Percentiles rank a stretch among this genome's conserved stretches.
Evolutionary conservation across 108 stramenopile species (phyloP).

Genomic region (Cyclotella kingstonii): DNA sequence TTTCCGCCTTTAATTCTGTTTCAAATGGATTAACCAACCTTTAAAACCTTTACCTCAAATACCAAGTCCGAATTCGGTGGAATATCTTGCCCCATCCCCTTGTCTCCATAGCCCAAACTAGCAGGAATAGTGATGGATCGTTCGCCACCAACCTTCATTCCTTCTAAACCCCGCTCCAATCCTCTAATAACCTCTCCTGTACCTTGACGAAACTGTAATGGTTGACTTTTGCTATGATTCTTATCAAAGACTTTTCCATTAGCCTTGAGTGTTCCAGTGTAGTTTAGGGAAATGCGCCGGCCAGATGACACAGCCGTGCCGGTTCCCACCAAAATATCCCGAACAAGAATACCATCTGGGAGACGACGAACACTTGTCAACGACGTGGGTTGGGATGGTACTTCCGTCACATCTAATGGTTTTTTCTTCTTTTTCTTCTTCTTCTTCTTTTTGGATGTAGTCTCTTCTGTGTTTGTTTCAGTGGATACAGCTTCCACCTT

Average conservation of each 20-base stretch:
- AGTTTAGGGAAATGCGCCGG: constrained; percentile 38
- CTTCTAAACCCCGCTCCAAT: constrained; percentile 58
- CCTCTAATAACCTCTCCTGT: constrained; percentile 56
- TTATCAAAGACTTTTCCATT: constrained; percentile 55
- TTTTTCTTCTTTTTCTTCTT: constrained; percentile 7
- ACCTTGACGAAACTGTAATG: constrained; percentile 54
- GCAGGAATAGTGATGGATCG: constrained; percentile 52
- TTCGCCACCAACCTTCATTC: constrained; percentile 62
- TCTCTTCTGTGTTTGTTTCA: constrained; percentile 3
- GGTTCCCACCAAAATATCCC: constrained; percentile 47
- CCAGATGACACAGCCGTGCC: constrained; percentile 48
- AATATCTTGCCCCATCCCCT: constrained; percentile 38
- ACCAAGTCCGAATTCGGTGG: constrained; percentile 50
- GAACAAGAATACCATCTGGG: constrained; percentile 37
- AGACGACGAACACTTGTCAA: constrained; percentile 49
- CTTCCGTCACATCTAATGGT: background rate
- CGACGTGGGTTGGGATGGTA: constrained; percentile 24
- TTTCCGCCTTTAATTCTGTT: too few species aligned
- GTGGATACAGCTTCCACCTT: constrained; percentile 9
- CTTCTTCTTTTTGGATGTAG: constrained; percentile 29
- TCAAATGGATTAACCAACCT: constrained; percentile 32
- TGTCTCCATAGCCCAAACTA: constrained; percentile 47
- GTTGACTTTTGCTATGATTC: constrained; percentile 43
- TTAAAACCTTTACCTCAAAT: constrained; percentile 52
- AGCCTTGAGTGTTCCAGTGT: constrained; percentile 40